Base-by-base conservation (phyloP, 2,329 filamentous ascomycete genomes). In the Colletotrichum zoysiae region DNA sequence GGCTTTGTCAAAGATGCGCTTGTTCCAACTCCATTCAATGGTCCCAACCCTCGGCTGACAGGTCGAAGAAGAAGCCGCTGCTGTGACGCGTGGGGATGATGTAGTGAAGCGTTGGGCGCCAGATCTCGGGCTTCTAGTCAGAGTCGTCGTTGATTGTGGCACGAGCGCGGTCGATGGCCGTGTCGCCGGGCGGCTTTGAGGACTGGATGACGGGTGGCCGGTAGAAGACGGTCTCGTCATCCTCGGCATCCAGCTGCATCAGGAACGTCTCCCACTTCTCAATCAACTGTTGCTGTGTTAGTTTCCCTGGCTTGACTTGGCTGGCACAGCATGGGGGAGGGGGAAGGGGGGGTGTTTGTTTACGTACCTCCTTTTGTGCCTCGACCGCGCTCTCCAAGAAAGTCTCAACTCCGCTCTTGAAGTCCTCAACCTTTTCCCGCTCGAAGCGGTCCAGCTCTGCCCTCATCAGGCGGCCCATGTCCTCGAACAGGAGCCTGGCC, bases 241-340 rank as follows among this genome's bases (percentile, higher is more conserved):
- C 95, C 77, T 97, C 95, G 11, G 94, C 93, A 79, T 99, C 96
- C 55, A 99, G 86, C 81, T 98, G 96, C 88, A 98, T 92, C 64
- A 99, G 87, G 85, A 97, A 99, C 0, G 96, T 98, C 84, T 99
- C 96, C 96, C 96, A 99, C 74, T 98, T 92, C 83, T 99, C 96
- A 78, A 91, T 90, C 74, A 90, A 82, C 87, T 90, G 73, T 23
- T 67, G 9, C n/a, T 7, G 35, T 76, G 74, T 81, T 73, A 79
- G 77, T 12, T 16, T 48, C 8, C 3, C 2, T 2, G 23, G 5
- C n/a, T 48, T 12, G 46, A 48, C n/a, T n/a, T n/a, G 42, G 8
- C 16, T 5, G 35, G 1, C 5, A n/a, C 5, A 56, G 14, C 1
- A 18, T 23, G 20, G 20, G 18, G 35, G 9, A 3, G 30, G 3